These are phyloP conservation scores for Botrytis porri DNA, from an alignment of 2,329 filamentous ascomycete genomes.

Conservation along the genomic window DNA sequence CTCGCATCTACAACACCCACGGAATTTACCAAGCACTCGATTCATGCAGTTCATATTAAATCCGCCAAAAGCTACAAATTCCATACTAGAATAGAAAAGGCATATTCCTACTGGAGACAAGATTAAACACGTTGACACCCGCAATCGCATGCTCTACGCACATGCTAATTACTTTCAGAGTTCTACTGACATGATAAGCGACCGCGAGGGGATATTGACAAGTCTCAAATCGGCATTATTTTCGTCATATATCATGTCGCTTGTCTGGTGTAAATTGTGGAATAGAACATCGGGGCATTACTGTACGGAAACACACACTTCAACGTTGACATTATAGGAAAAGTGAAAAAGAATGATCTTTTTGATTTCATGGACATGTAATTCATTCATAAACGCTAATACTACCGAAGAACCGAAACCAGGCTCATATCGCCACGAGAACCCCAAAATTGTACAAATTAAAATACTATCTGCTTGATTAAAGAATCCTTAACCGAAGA, in stretches of 20 bases:
- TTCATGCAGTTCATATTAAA: background rate
- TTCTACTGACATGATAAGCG: background rate
- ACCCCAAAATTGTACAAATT: slow-evolving; percentile 10
- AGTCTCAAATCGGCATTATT: background rate
- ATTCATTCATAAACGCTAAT: slow-evolving; percentile 11
- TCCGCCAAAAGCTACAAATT: background rate
- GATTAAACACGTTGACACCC: background rate
- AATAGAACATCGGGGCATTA: background rate
- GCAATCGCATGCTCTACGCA: background rate
- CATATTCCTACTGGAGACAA: background rate
- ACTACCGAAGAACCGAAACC: slow-evolving; percentile 2
- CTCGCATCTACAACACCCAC: background rate
- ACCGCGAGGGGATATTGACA: background rate
- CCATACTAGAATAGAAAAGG: background rate
- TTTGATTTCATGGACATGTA: background rate
- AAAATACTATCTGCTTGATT: background rate
- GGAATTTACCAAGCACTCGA: background rate
- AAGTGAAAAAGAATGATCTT: background rate
- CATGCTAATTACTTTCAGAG: background rate
- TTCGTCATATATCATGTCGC: background rate
- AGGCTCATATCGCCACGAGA: background rate
- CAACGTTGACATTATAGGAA: background rate
- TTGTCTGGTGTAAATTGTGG: background rate
- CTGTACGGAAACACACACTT: background rate
- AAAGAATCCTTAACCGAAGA: slow-evolving; percentile 37